Evolutionary conservation across 192 early-diverging fungal species (phyloP), one percentile per base, ranked within the genome.

Genomic region (Coemansia sp.): DNA sequence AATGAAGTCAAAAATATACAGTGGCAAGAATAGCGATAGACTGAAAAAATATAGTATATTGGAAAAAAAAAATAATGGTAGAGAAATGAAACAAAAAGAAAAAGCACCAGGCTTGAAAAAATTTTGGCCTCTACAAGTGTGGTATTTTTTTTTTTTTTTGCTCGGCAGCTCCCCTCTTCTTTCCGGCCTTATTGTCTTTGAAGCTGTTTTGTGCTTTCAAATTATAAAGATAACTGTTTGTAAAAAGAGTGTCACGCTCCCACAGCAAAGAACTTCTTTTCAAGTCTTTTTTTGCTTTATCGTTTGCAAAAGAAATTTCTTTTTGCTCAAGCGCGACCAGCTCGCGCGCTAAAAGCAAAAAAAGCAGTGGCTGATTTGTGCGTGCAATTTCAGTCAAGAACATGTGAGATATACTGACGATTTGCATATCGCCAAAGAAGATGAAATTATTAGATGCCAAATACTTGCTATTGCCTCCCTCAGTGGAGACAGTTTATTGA

Each of bases 221-320:
- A 32, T 11, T 11, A 25, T 21, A 58, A 34, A 7, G 14, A n/a
- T 5, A 34, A 32, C 1, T 32, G 14, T 34, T 58, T n/a, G 55
- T 32, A 58, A 17, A 58, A 58, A 58, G 55, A 17, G 6, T 14
- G 55, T 58, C 55, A 58, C 55, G 29, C 29, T 31, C 15, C 55
- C 15, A 32, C 4, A 8, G 15, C 14, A 58, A 55, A 55, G 55
- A 34, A 17, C 4, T 58, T 29, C 55, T 58, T 36, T 58, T 58
- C 14, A 31, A 27, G 25, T 1, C 25, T 1, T 34, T 29, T 55
- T 55, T 55, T 55, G 27, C 50, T 27, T 27, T 27, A 27, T 25
- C 50, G 27, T 51, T 21, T 9, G 8, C 19, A 19, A 21, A 55
- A 7, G 23, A 0, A 23, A 48, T 48, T 48, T 29, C 27, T 31